Conservation (phyloP, 768 basidiomycete species). For the Leucogyrophana mollusca region DNA sequence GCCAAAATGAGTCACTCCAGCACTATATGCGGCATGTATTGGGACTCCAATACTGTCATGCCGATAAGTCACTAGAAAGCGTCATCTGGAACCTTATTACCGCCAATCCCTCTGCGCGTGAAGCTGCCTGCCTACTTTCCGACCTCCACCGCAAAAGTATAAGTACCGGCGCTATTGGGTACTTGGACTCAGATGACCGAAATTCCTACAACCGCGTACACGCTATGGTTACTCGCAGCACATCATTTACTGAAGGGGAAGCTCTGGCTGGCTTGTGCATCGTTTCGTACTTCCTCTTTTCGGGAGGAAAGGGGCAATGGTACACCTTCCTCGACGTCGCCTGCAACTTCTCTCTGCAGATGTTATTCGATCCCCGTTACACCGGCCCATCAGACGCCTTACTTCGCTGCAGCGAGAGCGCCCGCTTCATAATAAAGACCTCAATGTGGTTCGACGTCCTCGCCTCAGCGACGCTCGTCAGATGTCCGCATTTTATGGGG, state of each 20-base stretch:
- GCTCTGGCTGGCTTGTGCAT: slow-evolving; percentile 78
- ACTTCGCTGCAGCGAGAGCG: slow-evolving; percentile 44
- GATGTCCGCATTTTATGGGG: slow-evolving; percentile 53
- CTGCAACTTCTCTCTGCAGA: slow-evolving; percentile 47
- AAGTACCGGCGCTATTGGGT: slow-evolving; percentile 20
- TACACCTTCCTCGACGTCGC: slow-evolving; percentile 62
- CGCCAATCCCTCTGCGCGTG: slow-evolving; percentile 44
- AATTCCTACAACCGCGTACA: slow-evolving; percentile 7
- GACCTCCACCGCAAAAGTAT: slow-evolving; percentile 46
- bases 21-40: slow-evolving; percentile 66
- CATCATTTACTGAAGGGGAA: slow-evolving; percentile 51
- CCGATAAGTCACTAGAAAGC: slow-evolving; percentile 43
- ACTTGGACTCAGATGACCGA: slow-evolving; percentile 20
- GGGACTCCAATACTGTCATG: slow-evolving; percentile 68
- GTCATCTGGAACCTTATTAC: slow-evolving; percentile 54
- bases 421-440: slow-evolving; percentile 76
- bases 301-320: slow-evolving; percentile 74
- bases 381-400: slow-evolving; percentile 46
- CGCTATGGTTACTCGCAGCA: slow-evolving; percentile 23
- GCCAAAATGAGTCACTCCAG: slow-evolving; percentile 19
- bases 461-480: slow-evolving; percentile 68
- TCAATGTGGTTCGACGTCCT: slow-evolving; percentile 88
- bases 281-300: slow-evolving; percentile 76
- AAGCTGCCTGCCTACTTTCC: slow-evolving; percentile 63
- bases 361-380: slow-evolving; percentile 41